These are phyloP conservation scores for Penicillium hordei DNA, from an alignment of 2,329 filamentous ascomycete species.

Conservation along the genomic window DNA sequence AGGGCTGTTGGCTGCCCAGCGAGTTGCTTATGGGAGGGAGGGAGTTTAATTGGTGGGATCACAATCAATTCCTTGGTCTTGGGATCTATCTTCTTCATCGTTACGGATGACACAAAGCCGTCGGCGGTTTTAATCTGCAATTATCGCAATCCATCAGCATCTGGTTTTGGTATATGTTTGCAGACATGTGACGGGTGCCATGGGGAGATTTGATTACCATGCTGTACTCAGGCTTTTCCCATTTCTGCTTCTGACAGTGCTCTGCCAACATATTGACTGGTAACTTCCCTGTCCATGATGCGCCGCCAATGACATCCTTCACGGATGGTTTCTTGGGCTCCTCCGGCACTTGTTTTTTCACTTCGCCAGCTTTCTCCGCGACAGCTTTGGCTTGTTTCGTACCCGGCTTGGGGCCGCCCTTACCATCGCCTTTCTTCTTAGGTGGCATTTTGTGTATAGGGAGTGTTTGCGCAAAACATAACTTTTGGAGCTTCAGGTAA, in stretches of 20 bases:
- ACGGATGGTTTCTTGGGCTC: conserved; percentile 61
- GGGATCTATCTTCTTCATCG: conserved; percentile 68
- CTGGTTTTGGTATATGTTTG: background rate
- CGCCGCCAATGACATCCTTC: conserved; percentile 82
- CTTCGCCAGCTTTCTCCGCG: conserved; percentile 34
- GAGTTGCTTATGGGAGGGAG: conserved; percentile 71
- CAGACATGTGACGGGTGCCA: background rate
- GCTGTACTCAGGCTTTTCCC: conserved; percentile 90
- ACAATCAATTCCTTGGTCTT: conserved; percentile 78
- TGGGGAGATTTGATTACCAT: conserved; percentile 54
- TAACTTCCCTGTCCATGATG: conserved; percentile 96
- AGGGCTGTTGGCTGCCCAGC: conserved; percentile 75
- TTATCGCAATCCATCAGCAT: conserved; percentile 17
- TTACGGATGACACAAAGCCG: conserved; percentile 77
- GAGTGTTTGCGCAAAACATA: conserved; percentile 7
- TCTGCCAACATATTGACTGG: conserved; percentile 91
- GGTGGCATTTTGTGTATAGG: conserved; percentile 36
- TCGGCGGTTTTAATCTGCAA: conserved; percentile 64
- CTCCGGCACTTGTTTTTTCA: conserved; percentile 36
- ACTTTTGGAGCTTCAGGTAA: conserved; percentile 15
- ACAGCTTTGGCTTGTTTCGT: conserved; percentile 44
- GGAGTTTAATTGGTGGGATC: conserved; percentile 80
- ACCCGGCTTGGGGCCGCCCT: conserved; percentile 42
- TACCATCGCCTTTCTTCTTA: conserved; percentile 43
- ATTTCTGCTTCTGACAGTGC: conserved; percentile 93